A percentile compares a stretch with the other conserved stretches of the same genome.
Conservation (phyloP, 2,329 filamentous ascomycete genomes). For the Lasiodiplodia gonubiensis region DNA sequence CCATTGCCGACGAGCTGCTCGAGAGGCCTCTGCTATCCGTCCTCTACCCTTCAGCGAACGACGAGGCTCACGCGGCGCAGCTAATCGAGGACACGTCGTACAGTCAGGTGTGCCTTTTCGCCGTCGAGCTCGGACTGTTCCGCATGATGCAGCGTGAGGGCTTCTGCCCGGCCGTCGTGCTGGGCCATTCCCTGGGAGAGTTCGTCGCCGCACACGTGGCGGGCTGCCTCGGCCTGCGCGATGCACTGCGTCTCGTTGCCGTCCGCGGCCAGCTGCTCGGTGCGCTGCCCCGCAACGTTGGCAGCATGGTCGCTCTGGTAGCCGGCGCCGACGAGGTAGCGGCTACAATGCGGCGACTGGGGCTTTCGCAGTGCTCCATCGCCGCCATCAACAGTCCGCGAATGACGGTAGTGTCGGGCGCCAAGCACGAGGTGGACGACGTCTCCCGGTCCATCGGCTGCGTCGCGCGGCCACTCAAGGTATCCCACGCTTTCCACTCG, state of each 20-base stretch:
- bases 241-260: constrained; percentile 33
- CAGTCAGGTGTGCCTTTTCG: constrained; percentile 45
- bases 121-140: constrained; percentile 44
- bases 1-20: background rate
- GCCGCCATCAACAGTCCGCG: background rate
- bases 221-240: constrained; percentile 33
- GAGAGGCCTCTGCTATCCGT: background rate
- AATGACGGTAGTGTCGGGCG: background rate
- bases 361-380: background rate
- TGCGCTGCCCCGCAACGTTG: background rate
- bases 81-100: constrained; percentile 31
- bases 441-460: background rate
- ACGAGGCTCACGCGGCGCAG: background rate
- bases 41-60: background rate
- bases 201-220: constrained; percentile 48
- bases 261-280: background rate
- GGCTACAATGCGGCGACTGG: background rate
- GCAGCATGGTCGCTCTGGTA: background rate
- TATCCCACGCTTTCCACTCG: background rate
- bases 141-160: constrained; percentile 39
- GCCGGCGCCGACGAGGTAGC: background rate
- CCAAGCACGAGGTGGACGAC: background rate
- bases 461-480: background rate
- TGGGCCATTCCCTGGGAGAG: constrained; percentile 52
- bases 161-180: constrained; percentile 40